Base-by-base conservation (phyloP, 1,284 basidiomycete species). In the Sanghuangporus weigelae region DNA sequence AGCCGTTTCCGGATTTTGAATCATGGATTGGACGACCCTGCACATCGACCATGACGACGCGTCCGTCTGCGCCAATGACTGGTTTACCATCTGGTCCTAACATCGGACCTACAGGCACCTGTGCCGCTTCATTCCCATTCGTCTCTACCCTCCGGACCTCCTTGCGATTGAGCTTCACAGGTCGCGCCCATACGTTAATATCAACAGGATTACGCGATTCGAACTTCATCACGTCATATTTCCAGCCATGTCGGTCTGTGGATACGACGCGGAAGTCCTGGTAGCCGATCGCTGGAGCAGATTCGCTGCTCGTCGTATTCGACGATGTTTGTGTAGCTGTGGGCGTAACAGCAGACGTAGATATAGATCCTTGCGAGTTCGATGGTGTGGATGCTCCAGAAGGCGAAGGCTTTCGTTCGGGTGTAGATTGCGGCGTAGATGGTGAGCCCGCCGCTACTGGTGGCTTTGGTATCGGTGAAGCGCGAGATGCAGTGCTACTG, bases 141-240 rank as follows among this genome's bases (percentile, higher is more conserved):
- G 31, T 31, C 23, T 83, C 82, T 57, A 84, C 82, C 62, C 81
- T 78, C 67, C 84, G 78, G 64, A 87, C 74, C 69, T 95, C 90
- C 75, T 93, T 95, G 69, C 93, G 80, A 73, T 95, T 95, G 67
- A 95, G 79, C 76, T 90, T 92, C 71, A 95, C 85, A 7, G 93
- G 92, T 62, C 74, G 74, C 53, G 77, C 72, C 89, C 90, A 92
- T 31, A 74, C 73, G 60, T 78, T 78, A 64, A 90, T 79, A 69
- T 92, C 89, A 59, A 90, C 77, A 16, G 79, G 74, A 69, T 86
- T 87, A 64, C 87, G 81, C 55, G 86, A 84, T 72, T 90, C 88
- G 72, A 91, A 90, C 74, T 90, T 90, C 86, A 91, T 89, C 62
- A 91, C 85, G 73, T 91, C 89, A 78, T 91, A 92, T 72, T 89